Evolutionary conservation across 805 yeast genomes (phyloP), one percentile per base, ranked within the genome.

Genomic region (Cyberlindnera xylosilytica): DNA sequence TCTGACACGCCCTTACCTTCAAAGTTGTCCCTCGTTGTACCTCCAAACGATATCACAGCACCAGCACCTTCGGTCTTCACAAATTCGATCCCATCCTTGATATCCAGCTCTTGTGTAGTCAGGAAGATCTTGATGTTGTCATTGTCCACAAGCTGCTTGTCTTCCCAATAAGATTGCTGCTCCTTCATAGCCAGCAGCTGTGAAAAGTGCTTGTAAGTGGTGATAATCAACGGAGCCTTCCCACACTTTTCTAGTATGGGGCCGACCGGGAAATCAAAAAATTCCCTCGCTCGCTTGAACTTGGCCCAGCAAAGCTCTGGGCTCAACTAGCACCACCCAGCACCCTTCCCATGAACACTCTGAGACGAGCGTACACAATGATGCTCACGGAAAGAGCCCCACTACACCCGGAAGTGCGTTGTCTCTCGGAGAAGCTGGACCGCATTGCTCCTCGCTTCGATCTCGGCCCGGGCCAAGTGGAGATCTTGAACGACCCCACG

Each of bases 391-490:
- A 31, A 4, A 11, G 22, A 12, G 31, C 29, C 3, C 42, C 36
- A 12, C 17, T 74, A 51, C 68, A 74, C 47, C 76, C 79, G 1
- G 63, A 74, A 23, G 56, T 75, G 20, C 57, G 62, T 12, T 53
- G 71, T 3, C 58, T 76, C 12, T 60, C 72, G 35, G 69, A 66
- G 42, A 85, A 80, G 57, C 58, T 84, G 36, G 87, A 84, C 52
- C 62, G 73, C 31, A 62, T 82, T 4, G 79, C 85, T 2, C 91
- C 91, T 3, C 68, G 87, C 30, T 88, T 87, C 56, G 74, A 73
- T 40, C 58, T 87, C 24, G 62, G 66, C 7, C 63, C 66, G 17
- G 78, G 71, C 30, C 78, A 83, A 46, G 74, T 89, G 30, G 75
- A 74, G 33, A 74, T 90, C 15, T 50, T 90, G 24, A 66, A 68